Evolutionary conservation across 2,329 filamentous ascomycete species (phyloP).

Genomic region (Domatiomyces globalis): DNA sequence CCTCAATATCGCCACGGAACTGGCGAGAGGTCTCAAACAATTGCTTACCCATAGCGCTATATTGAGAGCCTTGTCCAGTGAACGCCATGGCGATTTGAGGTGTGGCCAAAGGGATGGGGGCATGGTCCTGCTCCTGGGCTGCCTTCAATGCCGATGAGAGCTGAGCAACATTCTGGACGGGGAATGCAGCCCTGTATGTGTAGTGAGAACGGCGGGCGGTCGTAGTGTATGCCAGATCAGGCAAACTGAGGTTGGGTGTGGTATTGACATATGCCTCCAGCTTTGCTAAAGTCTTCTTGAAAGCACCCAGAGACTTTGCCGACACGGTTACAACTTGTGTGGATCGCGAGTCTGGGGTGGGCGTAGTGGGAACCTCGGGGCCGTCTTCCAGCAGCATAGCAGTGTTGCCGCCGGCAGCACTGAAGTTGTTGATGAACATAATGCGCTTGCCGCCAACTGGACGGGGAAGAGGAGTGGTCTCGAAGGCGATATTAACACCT

Average conservation of each 20-base stretch:
- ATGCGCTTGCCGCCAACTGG: slow-evolving; percentile 23
- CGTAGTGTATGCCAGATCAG: slow-evolving; percentile 51
- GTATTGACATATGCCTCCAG: slow-evolving; percentile 43
- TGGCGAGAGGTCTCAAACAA: slow-evolving; percentile 22
- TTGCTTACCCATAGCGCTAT: slow-evolving; percentile 25
- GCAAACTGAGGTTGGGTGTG: slow-evolving; percentile 37
- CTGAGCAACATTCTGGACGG: slow-evolving; percentile 20
- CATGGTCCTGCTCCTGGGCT: slow-evolving; percentile 17
- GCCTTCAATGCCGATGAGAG: slow-evolving; percentile 21
- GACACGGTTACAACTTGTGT: slow-evolving; percentile 45
- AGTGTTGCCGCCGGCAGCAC: slow-evolving; percentile 58
- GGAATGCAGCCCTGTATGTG: slow-evolving; percentile 23
- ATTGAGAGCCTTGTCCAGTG: slow-evolving; percentile 28
- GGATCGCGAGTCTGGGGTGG: slow-evolving; percentile 38
- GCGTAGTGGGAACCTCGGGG: slow-evolving; percentile 25
- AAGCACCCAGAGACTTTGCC: slow-evolving; percentile 37
- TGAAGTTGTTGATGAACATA: slow-evolving; percentile 51
- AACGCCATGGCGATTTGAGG: slow-evolving; percentile 25
- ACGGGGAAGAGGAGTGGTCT: slow-evolving; percentile 26
- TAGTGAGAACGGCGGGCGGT: slow-evolving; percentile 43
- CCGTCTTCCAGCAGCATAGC: slow-evolving; percentile 51
- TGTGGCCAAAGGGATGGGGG: slow-evolving; percentile 19
- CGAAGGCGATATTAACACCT: slow-evolving; percentile 29
- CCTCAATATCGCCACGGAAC: slow-evolving; percentile 23
- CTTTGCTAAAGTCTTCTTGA: slow-evolving; percentile 42